phyloP scores from a whole-genome alignment of 2,329 filamentous ascomycete genomes.

The Botrytis hyacinthi region DNA sequence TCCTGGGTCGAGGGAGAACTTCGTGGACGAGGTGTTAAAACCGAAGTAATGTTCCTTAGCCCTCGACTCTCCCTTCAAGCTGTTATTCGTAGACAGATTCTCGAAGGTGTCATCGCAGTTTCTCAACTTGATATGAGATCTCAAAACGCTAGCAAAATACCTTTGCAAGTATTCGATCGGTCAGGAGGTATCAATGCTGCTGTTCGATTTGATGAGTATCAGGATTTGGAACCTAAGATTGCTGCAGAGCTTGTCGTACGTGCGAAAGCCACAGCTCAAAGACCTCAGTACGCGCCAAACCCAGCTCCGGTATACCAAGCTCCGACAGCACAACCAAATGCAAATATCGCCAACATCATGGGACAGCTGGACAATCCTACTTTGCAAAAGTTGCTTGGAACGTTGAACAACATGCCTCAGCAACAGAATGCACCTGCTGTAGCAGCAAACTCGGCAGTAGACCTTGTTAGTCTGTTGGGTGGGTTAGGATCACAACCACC shows the following conservation, averaged over 20 bases:
- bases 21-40: slow-evolving; percentile 65
- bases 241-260: slow-evolving; percentile 79
- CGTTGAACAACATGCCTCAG: slow-evolving; percentile 44
- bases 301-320: slow-evolving; percentile 38
- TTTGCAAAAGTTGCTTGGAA: slow-evolving; percentile 67
- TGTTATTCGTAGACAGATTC: slow-evolving; percentile 79
- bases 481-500: slow-evolving; percentile 31
- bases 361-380: slow-evolving; percentile 65
- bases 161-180: slow-evolving; percentile 82
- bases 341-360: slow-evolving; percentile 64
- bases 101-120: slow-evolving; percentile 86
- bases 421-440: slow-evolving; percentile 31
- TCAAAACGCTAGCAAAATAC: slow-evolving; percentile 70
- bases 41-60: slow-evolving; percentile 76
- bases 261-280: slow-evolving; percentile 54
- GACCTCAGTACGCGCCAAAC: slow-evolving; percentile 33
- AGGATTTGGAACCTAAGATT: slow-evolving; percentile 72
- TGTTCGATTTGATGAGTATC: slow-evolving; percentile 83
- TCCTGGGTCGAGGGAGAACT: slow-evolving; percentile 79
- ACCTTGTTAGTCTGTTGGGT: slow-evolving; percentile 37
- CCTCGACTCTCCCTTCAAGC: slow-evolving; percentile 73
- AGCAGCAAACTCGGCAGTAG: slow-evolving; percentile 40
- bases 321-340: slow-evolving; percentile 39
- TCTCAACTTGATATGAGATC: slow-evolving; percentile 70
- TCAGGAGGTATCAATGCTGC: slow-evolving; percentile 65